These are phyloP conservation scores for Mycosarcoma maydis DNA, from an alignment of 1,284 basidiomycete genomes.

Conservation along the genomic window DNA sequence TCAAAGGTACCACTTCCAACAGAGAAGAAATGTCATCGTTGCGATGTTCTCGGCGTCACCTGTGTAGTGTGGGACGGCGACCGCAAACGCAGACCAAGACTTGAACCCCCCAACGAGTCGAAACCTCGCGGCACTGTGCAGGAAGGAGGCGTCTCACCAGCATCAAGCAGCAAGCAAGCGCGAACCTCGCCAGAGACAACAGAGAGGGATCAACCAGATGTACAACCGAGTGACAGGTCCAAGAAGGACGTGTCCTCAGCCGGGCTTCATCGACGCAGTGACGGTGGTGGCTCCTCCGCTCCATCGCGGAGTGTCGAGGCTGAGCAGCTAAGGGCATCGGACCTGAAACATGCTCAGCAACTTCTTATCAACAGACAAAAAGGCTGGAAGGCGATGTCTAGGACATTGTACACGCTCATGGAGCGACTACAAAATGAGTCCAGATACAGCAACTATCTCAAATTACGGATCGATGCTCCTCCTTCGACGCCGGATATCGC, in stretches of 20 bases:
- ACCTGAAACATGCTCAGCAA: conserved; percentile 13
- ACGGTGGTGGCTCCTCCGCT: not conserved
- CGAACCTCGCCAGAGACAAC: too few species aligned
- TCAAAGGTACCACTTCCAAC: conserved; percentile 19
- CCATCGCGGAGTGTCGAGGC: not conserved
- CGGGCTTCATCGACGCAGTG: too few species aligned
- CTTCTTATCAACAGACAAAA: conserved; percentile 15
- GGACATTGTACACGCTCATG: conserved; percentile 8
- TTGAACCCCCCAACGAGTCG: not conserved
- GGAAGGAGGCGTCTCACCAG: too few species aligned
- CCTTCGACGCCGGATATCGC: conserved; percentile 15
- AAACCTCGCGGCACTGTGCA: conserved; percentile 3
- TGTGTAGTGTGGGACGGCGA: conserved; percentile 54
- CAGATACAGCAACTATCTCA: conserved; percentile 14
- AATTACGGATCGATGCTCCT: conserved; percentile 16
- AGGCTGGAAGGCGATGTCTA: conserved; percentile 13
- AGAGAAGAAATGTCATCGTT: conserved; percentile 40
- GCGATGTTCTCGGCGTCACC: conserved; percentile 29
- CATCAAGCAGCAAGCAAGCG: too few species aligned
- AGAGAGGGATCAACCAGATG: too few species aligned
- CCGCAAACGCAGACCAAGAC: conserved; percentile 36
- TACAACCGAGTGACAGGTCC: too few species aligned
- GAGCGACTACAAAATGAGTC: conserved; percentile 10
- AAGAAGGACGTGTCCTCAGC: too few species aligned
- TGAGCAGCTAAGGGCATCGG: conserved; percentile 18